These are phyloP conservation scores for Suillus decipiens DNA, from an alignment of 768 basidiomycete species.

Conservation along the genomic window DNA sequence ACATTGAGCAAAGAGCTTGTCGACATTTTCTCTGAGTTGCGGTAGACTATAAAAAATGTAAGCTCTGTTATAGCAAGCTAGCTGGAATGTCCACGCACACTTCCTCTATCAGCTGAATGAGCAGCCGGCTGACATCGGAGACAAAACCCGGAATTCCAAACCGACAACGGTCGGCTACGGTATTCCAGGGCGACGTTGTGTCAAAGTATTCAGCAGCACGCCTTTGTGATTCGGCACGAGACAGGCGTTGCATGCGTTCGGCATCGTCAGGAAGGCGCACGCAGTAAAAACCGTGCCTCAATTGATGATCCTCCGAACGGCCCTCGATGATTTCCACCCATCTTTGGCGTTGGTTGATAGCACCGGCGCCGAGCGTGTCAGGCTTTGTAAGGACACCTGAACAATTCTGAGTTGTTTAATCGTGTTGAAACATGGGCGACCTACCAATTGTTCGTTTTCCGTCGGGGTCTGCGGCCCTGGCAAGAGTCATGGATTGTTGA, in stretches of 20 bases:
- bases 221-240: slow-evolving; percentile 34
- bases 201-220: slow-evolving; percentile 39
- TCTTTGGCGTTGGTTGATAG: slow-evolving; percentile 34
- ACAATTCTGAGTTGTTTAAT: not conserved
- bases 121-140: slow-evolving; percentile 34
- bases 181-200: slow-evolving; percentile 38
- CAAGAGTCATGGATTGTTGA: slow-evolving; percentile 53
- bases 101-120: slow-evolving; percentile 37
- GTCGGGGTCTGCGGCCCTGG: slow-evolving; percentile 44
- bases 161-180: slow-evolving; percentile 23
- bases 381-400: slow-evolving; percentile 59
- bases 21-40: slow-evolving; percentile 29
- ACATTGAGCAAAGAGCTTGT: slow-evolving; percentile 27
- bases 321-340: slow-evolving; percentile 50
- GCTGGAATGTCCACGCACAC: slow-evolving; percentile 20
- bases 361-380: slow-evolving; percentile 44
- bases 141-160: slow-evolving; percentile 42
- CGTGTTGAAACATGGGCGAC: not conserved
- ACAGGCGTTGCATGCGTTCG: slow-evolving; percentile 34
- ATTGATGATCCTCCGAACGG: slow-evolving; percentile 29
- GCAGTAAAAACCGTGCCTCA: slow-evolving; percentile 46
- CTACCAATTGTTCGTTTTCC: slow-evolving; percentile 55
- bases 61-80: not conserved
- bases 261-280: slow-evolving; percentile 44
- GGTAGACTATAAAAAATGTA: slow-evolving; percentile 28